Evolutionary conservation across 495 filamentous ascomycete species (phyloP).

Genomic region (Penicillium paradoxum): DNA sequence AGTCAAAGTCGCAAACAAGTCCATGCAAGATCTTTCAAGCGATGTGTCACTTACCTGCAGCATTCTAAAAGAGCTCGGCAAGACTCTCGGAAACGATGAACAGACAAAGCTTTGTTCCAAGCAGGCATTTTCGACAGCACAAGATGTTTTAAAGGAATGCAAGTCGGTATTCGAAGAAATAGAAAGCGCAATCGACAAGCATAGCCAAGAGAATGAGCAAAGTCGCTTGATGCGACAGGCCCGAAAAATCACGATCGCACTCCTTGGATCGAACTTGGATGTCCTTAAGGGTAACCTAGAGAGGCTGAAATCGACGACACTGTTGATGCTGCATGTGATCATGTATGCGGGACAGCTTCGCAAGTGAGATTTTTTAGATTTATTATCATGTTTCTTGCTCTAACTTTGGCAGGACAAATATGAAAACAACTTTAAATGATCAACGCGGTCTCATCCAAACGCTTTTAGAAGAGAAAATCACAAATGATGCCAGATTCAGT

Average conservation of each 20-base stretch:
- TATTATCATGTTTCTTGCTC: neutral
- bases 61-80: constrained; percentile 15
- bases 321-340: constrained; percentile 30
- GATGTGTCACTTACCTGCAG: constrained; percentile 5
- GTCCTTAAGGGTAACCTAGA: constrained; percentile 27
- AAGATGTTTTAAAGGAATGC: constrained; percentile 24
- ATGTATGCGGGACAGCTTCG: constrained; percentile 22
- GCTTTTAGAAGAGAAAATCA: neutral
- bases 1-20: neutral
- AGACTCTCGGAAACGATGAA: constrained; percentile 17
- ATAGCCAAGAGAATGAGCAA: neutral
- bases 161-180: constrained; percentile 23
- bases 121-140: constrained; percentile 16
- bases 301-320: constrained; percentile 26
- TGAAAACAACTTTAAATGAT: neutral
- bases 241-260: constrained; percentile 16
- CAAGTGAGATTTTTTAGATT: neutral
- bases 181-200: neutral
- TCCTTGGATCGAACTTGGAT: constrained; percentile 19
- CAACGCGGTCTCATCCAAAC: neutral
- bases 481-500: neutral
- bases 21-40: neutral
- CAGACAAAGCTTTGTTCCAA: constrained; percentile 14
- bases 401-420: neutral
- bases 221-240: neutral